These are phyloP conservation scores for Zoysia japonica DNA, from an alignment of 176 grass and related monocot species.

Conservation along the genomic window DNA sequence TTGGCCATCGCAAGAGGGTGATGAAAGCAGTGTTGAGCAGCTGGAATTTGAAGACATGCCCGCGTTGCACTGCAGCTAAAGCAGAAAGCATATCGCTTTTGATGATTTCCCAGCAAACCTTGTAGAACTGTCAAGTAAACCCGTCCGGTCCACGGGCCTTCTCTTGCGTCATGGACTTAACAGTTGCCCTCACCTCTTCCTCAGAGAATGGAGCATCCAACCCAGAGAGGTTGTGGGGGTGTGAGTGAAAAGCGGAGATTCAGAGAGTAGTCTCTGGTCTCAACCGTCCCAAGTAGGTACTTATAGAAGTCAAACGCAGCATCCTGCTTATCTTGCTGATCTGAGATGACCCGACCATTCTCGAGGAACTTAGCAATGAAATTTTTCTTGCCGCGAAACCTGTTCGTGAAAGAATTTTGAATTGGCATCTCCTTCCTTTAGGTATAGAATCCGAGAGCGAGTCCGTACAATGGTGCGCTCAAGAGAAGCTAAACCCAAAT, in stretches of 20 bases:
- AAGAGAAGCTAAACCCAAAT: not conserved
- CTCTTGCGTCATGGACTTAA: not conserved
- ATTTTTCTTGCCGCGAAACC: not conserved
- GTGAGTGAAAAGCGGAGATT: not conserved
- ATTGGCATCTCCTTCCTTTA: not conserved
- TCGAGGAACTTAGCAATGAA: not conserved
- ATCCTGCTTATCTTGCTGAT: not conserved
- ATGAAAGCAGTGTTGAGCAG: too few relatives aligned
- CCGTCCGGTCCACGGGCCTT: not conserved
- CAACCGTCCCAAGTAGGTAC: not conserved
- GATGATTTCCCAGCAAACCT: not conserved
- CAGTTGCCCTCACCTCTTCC: not conserved
- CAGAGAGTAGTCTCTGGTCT: too few relatives aligned
- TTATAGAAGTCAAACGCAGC: not conserved
- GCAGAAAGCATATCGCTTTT: not conserved
- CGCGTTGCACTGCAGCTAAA: not conserved
- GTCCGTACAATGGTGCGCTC: not conserved
- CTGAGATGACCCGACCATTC: not conserved
- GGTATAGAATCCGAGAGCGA: not conserved
- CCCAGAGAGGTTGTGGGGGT: accelerated
- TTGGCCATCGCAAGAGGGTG: too few relatives aligned
- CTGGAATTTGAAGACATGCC: too few relatives aligned
- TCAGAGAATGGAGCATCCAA: not conserved
- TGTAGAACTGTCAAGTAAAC: not conserved
- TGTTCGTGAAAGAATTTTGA: not conserved